Evolutionary conservation across 768 basidiomycete genomes (phyloP).

Genomic region (Tylopilus plumbeoviolaceoides): DNA sequence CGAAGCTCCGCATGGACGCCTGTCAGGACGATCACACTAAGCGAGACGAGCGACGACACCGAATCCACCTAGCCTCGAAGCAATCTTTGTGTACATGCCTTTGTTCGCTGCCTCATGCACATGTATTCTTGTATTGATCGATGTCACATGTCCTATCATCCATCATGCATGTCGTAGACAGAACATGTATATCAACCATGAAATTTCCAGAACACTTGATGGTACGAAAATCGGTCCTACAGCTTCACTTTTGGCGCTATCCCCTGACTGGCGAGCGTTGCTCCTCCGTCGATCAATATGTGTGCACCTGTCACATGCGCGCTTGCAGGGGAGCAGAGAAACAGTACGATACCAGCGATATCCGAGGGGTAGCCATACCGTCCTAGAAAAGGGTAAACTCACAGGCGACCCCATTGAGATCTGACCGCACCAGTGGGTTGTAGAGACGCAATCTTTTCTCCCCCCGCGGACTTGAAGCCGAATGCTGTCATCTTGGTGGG

Average conservation of each 20-base stretch:
- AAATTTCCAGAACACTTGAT: neutral
- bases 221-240: constrained; percentile 7
- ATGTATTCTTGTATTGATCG: constrained; percentile 2
- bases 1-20: constrained; percentile 17
- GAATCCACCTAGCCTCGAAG: constrained; percentile 8
- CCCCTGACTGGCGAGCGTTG: constrained; percentile 17
- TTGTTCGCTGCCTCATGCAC: neutral
- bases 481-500: constrained; percentile 84
- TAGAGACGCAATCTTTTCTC: constrained; percentile 43
- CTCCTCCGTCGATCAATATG: constrained; percentile 68
- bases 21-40: constrained; percentile 4
- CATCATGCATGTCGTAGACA: neutral
- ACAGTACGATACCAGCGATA: constrained; percentile 66
- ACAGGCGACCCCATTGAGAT: neutral
- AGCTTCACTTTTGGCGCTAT: constrained; percentile 26
- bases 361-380: constrained; percentile 63
- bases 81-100: neutral
- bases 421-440: constrained; percentile 62
- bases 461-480: constrained; percentile 53
- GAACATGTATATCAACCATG: neutral
- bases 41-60: constrained; percentile 15
- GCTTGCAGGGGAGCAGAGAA: constrained; percentile 66
- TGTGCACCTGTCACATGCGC: constrained; percentile 75
- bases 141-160: neutral
- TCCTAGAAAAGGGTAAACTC: constrained; percentile 35